Evolutionary conservation across 1,284 basidiomycete genomes (phyloP).

Genomic region (Singerocomus inundabilis): DNA sequence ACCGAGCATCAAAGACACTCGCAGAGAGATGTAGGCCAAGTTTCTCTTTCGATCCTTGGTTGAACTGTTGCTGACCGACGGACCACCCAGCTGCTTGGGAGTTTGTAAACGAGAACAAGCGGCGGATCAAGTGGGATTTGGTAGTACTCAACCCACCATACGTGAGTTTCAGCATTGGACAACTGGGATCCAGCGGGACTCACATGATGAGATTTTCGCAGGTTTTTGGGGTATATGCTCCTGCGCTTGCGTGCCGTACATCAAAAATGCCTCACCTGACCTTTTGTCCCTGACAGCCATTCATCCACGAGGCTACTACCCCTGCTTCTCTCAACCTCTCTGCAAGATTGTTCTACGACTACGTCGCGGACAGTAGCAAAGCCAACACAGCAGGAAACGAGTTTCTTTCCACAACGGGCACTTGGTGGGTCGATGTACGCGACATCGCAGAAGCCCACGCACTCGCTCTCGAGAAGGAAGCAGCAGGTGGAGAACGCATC

Average conservation of each 20-base stretch:
- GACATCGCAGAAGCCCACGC: conserved; percentile 59
- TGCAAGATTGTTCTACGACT: conserved; percentile 29
- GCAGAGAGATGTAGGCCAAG: conserved; percentile 54
- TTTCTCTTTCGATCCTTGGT: not conserved
- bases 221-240: conserved; percentile 37
- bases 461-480: conserved; percentile 48
- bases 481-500: conserved; percentile 63
- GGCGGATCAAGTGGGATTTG: conserved; percentile 49
- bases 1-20: conserved; percentile 63
- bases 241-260: not conserved
- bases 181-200: too few relatives aligned
- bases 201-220: conserved; percentile 4
- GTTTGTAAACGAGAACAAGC: conserved; percentile 54
- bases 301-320: conserved; percentile 51
- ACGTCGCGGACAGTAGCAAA: conserved; percentile 29
- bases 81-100: conserved; percentile 47
- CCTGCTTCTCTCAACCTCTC: conserved; percentile 50
- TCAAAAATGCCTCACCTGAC: conserved; percentile 1
- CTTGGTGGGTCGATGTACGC: conserved; percentile 35
- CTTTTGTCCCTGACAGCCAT: conserved; percentile 30
- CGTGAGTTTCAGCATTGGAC: conserved; percentile 35
- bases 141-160: conserved; percentile 56
- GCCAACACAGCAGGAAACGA: conserved; percentile 26
- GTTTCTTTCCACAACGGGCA: conserved; percentile 31
- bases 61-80: not conserved